These are phyloP conservation scores for Neoscytalidium dimidiatum DNA, from an alignment of 2,329 filamentous ascomycete genomes.

Conservation along the genomic window DNA sequence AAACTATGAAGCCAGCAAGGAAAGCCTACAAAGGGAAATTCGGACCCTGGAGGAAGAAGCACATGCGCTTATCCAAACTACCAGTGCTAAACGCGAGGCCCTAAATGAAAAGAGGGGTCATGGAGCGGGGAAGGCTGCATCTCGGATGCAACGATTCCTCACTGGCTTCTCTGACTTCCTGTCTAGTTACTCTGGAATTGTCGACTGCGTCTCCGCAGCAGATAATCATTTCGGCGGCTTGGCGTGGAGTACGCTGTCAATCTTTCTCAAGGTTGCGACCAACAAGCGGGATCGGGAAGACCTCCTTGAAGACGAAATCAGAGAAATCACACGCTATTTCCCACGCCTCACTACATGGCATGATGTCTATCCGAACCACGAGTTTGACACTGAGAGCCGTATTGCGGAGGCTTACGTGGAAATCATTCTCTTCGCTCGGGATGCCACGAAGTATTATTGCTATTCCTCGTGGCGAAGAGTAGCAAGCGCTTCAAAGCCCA, in stretches of 20 bases:
- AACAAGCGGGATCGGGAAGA: conserved; percentile 13
- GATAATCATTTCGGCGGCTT: conserved; percentile 21
- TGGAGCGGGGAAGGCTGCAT: not conserved
- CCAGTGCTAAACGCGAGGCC: not conserved
- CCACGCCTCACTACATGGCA: conserved; percentile 11
- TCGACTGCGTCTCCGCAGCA: conserved; percentile 11
- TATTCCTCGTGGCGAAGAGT: not conserved
- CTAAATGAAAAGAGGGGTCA: not conserved
- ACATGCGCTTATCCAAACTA: not conserved
- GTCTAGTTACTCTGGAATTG: conserved; percentile 14
- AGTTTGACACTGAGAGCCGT: not conserved
- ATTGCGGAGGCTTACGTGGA: not conserved
- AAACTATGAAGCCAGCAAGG: not conserved
- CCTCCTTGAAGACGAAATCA: conserved; percentile 6
- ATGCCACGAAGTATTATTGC: not conserved
- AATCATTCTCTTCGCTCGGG: not conserved
- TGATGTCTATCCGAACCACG: not conserved
- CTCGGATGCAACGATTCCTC: conserved; percentile 1
- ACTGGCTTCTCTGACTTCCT: conserved; percentile 7
- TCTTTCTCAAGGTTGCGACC: conserved; percentile 10
- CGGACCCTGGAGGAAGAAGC: not conserved
- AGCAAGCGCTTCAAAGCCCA: not conserved
- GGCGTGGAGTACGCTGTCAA: conserved; percentile 18
- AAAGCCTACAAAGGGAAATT: not conserved
- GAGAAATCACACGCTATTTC: conserved; percentile 17